These are phyloP conservation scores for Raddia distichophylla DNA, from an alignment of 176 grass and related monocot species.

Conservation along the genomic window DNA sequence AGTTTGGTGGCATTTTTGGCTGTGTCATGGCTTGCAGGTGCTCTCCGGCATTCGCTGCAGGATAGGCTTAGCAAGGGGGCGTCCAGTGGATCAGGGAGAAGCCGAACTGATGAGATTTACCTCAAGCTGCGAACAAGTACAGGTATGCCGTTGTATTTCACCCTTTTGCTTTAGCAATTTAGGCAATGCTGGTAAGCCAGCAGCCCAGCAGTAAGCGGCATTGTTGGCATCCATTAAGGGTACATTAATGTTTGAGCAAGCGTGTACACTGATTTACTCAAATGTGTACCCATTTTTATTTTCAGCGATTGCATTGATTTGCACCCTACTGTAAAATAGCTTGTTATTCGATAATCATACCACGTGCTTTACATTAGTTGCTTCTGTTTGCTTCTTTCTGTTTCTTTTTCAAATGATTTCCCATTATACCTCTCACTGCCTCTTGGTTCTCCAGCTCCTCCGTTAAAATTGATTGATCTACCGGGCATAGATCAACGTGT, in stretches of 20 bases:
- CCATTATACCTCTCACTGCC: constrained; percentile 3
- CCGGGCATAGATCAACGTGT: constrained; percentile 93
- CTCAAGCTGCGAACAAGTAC: constrained; percentile 86
- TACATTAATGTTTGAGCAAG: not conserved
- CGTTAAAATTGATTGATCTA: constrained; percentile 97
- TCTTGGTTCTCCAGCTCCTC: constrained; percentile 67
- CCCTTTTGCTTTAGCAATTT: constrained; percentile 17
- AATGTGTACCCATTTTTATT: not conserved
- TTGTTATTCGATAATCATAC: constrained; percentile 1
- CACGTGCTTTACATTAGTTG: not conserved
- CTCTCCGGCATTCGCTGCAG: constrained; percentile 92
- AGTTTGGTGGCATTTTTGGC: constrained; percentile 37
- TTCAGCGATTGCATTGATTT: not conserved
- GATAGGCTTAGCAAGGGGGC: constrained; percentile 85
- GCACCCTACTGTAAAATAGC: not conserved
- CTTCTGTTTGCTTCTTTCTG: constrained; percentile 8
- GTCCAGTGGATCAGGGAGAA: constrained; percentile 60
- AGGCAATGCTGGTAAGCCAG: constrained; percentile 24
- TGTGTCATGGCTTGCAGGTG: constrained; percentile 51
- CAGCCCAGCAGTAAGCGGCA: constrained; percentile 4
- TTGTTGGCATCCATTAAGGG: not conserved
- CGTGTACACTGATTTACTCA: not conserved
- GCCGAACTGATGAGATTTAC: constrained; percentile 72
- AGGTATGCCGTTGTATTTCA: constrained; percentile 48
- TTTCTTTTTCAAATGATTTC: constrained; percentile 27